Conservation (phyloP, 495 filamentous ascomycete species). For the Acidiella bohemica region DNA sequence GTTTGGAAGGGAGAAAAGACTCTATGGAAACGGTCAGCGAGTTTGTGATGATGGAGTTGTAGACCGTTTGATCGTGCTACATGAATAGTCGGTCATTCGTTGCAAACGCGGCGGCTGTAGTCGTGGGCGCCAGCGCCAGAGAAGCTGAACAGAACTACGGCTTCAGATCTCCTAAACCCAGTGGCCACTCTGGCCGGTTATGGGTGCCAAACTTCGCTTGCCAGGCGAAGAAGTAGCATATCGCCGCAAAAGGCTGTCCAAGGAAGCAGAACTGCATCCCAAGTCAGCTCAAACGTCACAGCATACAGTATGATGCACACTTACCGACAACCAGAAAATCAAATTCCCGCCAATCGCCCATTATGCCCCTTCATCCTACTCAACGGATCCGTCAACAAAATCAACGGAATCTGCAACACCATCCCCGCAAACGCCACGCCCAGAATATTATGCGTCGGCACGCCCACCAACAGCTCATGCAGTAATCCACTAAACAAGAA, state of each 20-base stretch:
- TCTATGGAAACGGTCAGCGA: not conserved
- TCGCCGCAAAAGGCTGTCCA: slow-evolving; percentile 77
- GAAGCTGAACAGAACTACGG: not conserved
- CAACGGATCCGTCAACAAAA: slow-evolving; percentile 61
- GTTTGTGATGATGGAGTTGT: not conserved
- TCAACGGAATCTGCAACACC: slow-evolving; percentile 82
- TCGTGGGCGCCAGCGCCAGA: not conserved
- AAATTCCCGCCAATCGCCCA: slow-evolving; percentile 67
- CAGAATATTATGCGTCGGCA: slow-evolving; percentile 85
- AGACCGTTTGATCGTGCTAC: no score
- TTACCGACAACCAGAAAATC: slow-evolving; percentile 74
- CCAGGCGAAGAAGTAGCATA: slow-evolving; percentile 96
- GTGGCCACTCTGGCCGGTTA: slow-evolving; percentile 12
- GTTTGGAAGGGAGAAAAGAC: not conserved
- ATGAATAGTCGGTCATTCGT: no score
- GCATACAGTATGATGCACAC: not conserved
- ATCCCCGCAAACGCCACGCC: slow-evolving; percentile 89
- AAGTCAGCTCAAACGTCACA: not conserved
- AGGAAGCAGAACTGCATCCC: slow-evolving; percentile 58
- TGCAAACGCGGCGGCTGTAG: no score
- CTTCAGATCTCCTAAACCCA: slow-evolving; percentile 6
- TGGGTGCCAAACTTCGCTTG: slow-evolving; percentile 85
- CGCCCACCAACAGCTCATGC: slow-evolving; percentile 84
- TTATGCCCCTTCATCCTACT: slow-evolving; percentile 62
- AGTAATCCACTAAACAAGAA: slow-evolving; percentile 77